Conservation (phyloP, 441 rosid genomes). For the Aquilaria agallochum region DNA sequence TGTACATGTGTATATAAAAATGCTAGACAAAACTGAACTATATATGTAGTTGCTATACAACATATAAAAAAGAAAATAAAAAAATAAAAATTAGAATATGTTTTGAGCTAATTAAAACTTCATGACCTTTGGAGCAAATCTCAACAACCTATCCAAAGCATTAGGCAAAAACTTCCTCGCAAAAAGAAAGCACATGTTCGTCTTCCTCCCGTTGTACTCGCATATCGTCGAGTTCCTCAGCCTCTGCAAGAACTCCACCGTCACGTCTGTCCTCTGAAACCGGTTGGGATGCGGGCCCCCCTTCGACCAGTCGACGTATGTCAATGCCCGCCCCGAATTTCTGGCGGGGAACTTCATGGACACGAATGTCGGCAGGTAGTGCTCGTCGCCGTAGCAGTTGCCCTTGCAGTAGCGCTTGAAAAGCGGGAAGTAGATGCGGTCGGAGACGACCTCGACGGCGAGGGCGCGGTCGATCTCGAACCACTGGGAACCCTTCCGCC, state of each 20-base stretch:
- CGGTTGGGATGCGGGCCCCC: constrained; percentile 67
- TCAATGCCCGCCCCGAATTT: constrained; percentile 50
- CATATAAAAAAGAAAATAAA: too few relatives aligned
- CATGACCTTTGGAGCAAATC: constrained; percentile 51
- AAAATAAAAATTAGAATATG: not conserved
- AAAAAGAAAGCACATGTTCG: constrained; percentile 51
- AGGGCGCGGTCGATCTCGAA: constrained; percentile 56
- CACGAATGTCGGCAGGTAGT: constrained; percentile 64
- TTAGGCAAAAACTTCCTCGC: constrained; percentile 64
- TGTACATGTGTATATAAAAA: not conserved
- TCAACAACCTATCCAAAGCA: constrained; percentile 42
- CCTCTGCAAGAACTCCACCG: constrained; percentile 28
- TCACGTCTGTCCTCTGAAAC: constrained; percentile 29
- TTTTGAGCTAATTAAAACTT: constrained; percentile 27
- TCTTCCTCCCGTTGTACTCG: constrained; percentile 37
- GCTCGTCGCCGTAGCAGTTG: constrained; percentile 63
- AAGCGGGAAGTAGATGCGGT: constrained; percentile 30
- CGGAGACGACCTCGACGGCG: constrained; percentile 51
- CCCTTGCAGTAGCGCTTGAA: constrained; percentile 39
- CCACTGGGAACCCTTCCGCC: constrained; percentile 95
- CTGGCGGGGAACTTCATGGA: constrained; percentile 27
- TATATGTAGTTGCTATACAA: too few relatives aligned
- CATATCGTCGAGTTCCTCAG: constrained; percentile 40
- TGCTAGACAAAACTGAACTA: too few relatives aligned
- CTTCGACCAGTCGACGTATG: constrained; percentile 74